phyloP scores from a whole-genome alignment of 345 rosid genomes.

The Geranium brycei region DNA sequence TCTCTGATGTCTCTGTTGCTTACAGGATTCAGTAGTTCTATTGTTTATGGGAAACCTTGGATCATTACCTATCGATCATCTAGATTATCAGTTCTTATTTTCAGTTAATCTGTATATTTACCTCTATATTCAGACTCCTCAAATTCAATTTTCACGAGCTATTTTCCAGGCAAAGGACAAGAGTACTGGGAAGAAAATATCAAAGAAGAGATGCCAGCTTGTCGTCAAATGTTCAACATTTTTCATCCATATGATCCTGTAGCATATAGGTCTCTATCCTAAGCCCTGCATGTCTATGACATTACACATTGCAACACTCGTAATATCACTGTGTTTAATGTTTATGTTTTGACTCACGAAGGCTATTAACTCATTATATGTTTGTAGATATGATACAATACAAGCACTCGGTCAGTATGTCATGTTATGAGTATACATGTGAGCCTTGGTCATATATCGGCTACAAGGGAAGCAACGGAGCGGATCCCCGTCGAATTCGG shows the following conservation, averaged over 20 bases:
- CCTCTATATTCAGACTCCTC: neutral
- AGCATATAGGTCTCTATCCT: conserved; percentile 68
- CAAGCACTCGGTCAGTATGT: neutral
- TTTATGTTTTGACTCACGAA: neutral
- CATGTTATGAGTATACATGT: neutral
- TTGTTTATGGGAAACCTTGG: neutral
- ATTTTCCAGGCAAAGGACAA: conserved; percentile 49
- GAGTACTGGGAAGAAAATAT: conserved; percentile 75
- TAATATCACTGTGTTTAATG: neutral
- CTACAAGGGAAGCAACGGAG: no score
- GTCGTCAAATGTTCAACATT: conserved; percentile 92
- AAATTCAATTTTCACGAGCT: neutral
- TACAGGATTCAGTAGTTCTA: neutral
- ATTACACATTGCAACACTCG: neutral
- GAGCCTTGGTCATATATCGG: no score
- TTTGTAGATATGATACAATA: neutral
- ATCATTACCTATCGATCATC: neutral
- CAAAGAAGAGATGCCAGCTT: conserved; percentile 87
- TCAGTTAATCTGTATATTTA: neutral
- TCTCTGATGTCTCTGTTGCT: neutral
- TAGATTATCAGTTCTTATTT: neutral
- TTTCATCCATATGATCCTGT: conserved; percentile 98
- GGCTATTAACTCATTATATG: neutral
- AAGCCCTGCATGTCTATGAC: neutral
- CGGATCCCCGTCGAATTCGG: no score